Conservation (phyloP, 495 filamentous ascomycete genomes). For the Aspergillus sclerotiicarbonarius region DNA sequence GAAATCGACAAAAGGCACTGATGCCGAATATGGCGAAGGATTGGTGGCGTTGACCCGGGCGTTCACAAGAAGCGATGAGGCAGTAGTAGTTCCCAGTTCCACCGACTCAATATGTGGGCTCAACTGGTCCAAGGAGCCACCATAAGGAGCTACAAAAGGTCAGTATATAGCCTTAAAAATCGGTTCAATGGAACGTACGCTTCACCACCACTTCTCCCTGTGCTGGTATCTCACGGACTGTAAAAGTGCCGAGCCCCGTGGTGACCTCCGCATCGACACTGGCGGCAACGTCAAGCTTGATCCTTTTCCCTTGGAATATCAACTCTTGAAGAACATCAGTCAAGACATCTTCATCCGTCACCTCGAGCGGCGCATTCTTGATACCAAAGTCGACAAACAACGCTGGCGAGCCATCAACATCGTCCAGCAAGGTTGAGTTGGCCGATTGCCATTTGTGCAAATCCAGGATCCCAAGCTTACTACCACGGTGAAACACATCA, state of each 20-base stretch:
- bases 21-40: constrained; percentile 78
- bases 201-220: constrained; percentile 84
- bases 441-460: constrained; percentile 80
- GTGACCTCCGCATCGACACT: constrained; percentile 77
- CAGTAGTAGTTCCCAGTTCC: constrained; percentile 64
- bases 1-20: constrained; percentile 74
- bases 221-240: constrained; percentile 77
- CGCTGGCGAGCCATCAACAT: constrained; percentile 49
- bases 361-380: constrained; percentile 72
- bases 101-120: constrained; percentile 63
- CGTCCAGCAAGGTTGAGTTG: constrained; percentile 68
- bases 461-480: constrained; percentile 74
- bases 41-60: constrained; percentile 81
- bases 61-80: constrained; percentile 63
- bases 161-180: constrained; percentile 13
- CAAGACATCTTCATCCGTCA: constrained; percentile 75
- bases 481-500: constrained; percentile 70
- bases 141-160: constrained; percentile 38
- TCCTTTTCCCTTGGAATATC: constrained; percentile 63
- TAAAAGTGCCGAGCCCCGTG: constrained; percentile 75
- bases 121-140: constrained; percentile 49
- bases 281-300: constrained; percentile 72
- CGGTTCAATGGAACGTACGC: constrained; percentile 55
- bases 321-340: constrained; percentile 70
- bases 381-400: constrained; percentile 73